Conservation (phyloP, 2,329 filamentous ascomycete species). For the Calonectria multiphialidica region DNA sequence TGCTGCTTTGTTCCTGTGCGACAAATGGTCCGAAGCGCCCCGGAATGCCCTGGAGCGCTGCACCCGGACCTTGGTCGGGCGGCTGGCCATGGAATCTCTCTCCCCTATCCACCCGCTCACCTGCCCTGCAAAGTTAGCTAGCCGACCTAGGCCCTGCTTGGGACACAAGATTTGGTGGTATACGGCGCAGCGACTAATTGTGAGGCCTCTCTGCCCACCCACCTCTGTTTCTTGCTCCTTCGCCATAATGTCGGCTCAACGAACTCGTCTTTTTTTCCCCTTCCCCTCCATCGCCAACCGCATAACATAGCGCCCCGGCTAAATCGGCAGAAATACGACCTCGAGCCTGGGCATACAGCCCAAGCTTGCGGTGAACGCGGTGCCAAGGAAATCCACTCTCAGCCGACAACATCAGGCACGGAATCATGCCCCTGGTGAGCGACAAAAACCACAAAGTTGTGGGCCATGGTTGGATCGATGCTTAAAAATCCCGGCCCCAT, state of each 20-base stretch:
- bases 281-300: not conserved
- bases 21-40: not conserved
- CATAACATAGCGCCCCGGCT: not conserved
- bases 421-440: not conserved
- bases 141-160: not conserved
- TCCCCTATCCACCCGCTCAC: not conserved
- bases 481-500: not conserved
- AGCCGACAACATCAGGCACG: not conserved
- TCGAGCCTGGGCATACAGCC: not conserved
- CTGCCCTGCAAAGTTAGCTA: not conserved
- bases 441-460: conserved; percentile 3
- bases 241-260: no score
- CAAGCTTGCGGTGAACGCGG: conserved; percentile 5
- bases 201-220: not conserved
- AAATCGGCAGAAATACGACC: not conserved
- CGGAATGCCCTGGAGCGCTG: not conserved
- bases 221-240: not conserved
- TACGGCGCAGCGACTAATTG: not conserved
- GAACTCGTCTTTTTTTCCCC: not conserved
- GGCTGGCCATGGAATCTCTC: not conserved
- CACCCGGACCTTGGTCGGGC: not conserved
- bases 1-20: not conserved
- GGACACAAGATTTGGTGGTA: not conserved
- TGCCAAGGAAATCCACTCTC: conserved; percentile 4
- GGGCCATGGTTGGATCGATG: conserved; percentile 8